Percentiles rank a stretch among this genome's conserved stretches.
Conservation (phyloP, 257 asterid genomes). For the Capsicum rhomboideum region DNA sequence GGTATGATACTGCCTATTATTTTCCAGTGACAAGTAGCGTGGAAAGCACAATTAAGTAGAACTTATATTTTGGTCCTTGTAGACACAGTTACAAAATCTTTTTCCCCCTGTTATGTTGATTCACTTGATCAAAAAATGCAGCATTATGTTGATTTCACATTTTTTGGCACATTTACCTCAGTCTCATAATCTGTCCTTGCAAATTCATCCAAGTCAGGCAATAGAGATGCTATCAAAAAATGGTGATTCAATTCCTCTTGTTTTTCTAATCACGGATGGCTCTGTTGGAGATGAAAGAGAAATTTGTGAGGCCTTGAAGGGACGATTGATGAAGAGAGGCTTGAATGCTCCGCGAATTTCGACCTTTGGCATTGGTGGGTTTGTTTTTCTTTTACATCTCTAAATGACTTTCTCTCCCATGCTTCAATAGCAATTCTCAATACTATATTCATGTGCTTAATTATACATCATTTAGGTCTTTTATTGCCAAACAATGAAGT, state of each 20-base stretch:
- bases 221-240: constrained; percentile 47
- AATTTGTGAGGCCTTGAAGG: constrained; percentile 45
- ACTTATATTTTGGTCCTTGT: neutral
- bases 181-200: neutral
- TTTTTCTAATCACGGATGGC: constrained; percentile 82
- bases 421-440: neutral
- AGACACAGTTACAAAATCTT: neutral
- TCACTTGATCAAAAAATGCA: neutral
- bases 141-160: neutral
- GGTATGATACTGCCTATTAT: neutral
- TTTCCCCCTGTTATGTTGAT: neutral
- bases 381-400: neutral
- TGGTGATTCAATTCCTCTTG: constrained; percentile 36
- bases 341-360: constrained; percentile 54
- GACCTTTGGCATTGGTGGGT: constrained; percentile 82
- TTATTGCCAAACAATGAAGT: too few relatives aligned
- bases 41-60: neutral
- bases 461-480: too few relatives aligned
- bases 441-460: neutral
- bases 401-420: neutral
- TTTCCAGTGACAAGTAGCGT: neutral
- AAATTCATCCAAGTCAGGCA: constrained; percentile 46
- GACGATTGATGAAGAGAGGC: constrained; percentile 40
- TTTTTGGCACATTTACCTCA: neutral
- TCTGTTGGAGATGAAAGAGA: constrained; percentile 78